Evolutionary conservation across 306 rosid genomes (phyloP), one percentile per base, ranked within the genome.

Genomic region (Clitoria ternatea): DNA sequence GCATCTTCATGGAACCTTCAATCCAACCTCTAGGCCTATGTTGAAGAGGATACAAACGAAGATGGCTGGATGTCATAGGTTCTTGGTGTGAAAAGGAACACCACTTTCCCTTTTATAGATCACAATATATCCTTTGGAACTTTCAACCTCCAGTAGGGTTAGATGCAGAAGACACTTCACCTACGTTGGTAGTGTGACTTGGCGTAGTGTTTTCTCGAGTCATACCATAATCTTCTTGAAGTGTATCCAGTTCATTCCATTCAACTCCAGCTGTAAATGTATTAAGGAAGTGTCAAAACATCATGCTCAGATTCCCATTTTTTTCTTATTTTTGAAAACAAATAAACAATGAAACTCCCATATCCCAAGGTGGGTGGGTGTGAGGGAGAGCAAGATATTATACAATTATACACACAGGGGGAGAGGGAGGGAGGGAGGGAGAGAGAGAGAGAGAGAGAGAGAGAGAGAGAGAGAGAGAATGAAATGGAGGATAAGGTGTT

Each of bases 231-330:
- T 90, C 90, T 50, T 85, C 92, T 63, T 83, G 65, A 50, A 89
- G 73, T 11, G 83, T 52, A 20, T 75, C 70, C 68, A 94, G 79
- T 62, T 81, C 88, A 62, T 83, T 87, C 98, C 98, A 94, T 48
- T 83, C 96, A 63, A 87, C 85, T 37, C 73, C 88, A 47, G 92
- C 96, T 90, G 85, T 29, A 57, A 61, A 70, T 47, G 55, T 60
- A 83, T 81, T 65, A 88, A 92, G 83, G 77, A 79, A 77, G 43
- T 67, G 57, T 68, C 70, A 70, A 45, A 29, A 60, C 5, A 60
- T 49, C 17, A 47, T 8, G 59, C 49, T 19, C 14, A 45, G 64
- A 69, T 55, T 53, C 26, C 6, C 24, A 7, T 7, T 55, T 18
- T 59, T 30, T 5, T 9, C 27, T 18, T 36, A 0, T 1, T 32